Conservation (phyloP, 352 stramenopile genomes). For the Phytopythium boreale region DNA sequence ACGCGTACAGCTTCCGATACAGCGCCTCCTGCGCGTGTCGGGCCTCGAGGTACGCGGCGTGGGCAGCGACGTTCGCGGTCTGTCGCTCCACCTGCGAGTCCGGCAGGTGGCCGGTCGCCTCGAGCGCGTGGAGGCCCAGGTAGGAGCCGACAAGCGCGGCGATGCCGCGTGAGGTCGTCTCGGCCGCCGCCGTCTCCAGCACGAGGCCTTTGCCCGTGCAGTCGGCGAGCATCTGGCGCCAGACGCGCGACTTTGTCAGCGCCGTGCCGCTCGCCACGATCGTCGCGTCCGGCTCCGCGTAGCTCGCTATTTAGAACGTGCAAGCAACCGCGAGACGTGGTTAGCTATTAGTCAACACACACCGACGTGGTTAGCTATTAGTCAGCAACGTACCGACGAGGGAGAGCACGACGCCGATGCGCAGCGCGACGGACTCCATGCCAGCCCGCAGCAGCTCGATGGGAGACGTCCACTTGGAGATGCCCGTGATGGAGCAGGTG, state of each 20-base stretch:
- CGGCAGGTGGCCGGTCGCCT: slow-evolving; percentile 29
- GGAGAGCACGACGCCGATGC: slow-evolving; percentile 82
- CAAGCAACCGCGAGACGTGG: slow-evolving; percentile 3
- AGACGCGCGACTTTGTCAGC: slow-evolving; percentile 72
- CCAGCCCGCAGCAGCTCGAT: slow-evolving; percentile 87
- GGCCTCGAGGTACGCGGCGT: slow-evolving; percentile 59
- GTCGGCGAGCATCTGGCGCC: slow-evolving; percentile 88
- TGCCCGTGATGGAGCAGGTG: slow-evolving; percentile 87
- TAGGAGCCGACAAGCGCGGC: slow-evolving; percentile 68
- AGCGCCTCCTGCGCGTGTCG: slow-evolving; percentile 67
- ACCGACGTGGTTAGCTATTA: neutral
- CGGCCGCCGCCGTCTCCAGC: slow-evolving; percentile 52
- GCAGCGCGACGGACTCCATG: slow-evolving; percentile 91
- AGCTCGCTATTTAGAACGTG: slow-evolving; percentile 3
- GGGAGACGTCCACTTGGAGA: slow-evolving; percentile 89
- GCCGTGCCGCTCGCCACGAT: slow-evolving; percentile 81
- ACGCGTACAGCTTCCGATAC: slow-evolving; percentile 67
- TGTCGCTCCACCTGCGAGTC: slow-evolving; percentile 28
- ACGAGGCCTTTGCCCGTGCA: slow-evolving; percentile 68
- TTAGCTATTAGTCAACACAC: slow-evolving; percentile 6
- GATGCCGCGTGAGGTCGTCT: slow-evolving; percentile 85
- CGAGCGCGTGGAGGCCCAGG: slow-evolving; percentile 51
- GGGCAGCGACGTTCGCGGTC: slow-evolving; percentile 39
- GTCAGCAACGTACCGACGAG: slow-evolving; percentile 52
- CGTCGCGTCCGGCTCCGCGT: slow-evolving; percentile 42